These are phyloP conservation scores for Lachnellula arida DNA, from an alignment of 2,329 filamentous ascomycete genomes.

Conservation along the genomic window DNA sequence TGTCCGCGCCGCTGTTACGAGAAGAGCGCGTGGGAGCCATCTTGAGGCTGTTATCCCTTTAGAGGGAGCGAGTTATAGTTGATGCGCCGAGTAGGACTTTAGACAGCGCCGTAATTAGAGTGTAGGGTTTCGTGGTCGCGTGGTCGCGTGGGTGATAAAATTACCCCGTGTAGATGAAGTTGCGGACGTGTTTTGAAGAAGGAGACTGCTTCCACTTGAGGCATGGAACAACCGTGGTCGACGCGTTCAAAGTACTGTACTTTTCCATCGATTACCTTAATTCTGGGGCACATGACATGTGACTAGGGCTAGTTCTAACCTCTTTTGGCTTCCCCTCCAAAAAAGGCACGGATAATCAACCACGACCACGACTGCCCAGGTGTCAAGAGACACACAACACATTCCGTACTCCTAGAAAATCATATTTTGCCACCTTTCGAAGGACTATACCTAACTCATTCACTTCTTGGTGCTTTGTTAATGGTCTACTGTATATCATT, in stretches of 20 bases:
- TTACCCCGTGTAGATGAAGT: slow-evolving; percentile 6
- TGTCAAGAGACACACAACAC: too few species aligned
- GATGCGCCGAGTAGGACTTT: slow-evolving; percentile 13
- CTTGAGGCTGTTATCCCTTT: slow-evolving; percentile 29
- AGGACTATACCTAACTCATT: neutral
- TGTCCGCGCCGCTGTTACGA: slow-evolving; percentile 43
- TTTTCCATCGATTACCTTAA: too few species aligned
- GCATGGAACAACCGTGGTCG: too few species aligned
- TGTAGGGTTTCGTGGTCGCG: slow-evolving; percentile 3
- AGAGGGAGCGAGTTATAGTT: slow-evolving; percentile 15
- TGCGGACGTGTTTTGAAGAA: slow-evolving; percentile 10
- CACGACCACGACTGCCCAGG: too few species aligned
- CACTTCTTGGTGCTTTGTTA: neutral
- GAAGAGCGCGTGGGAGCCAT: slow-evolving; percentile 53
- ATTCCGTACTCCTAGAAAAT: too few species aligned
- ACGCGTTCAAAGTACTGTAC: too few species aligned
- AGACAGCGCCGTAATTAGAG: neutral
- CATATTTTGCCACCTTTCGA: neutral
- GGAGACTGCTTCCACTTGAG: neutral
- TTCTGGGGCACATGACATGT: too few species aligned
- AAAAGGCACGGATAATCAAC: neutral
- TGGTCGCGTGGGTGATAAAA: slow-evolving; percentile 18
- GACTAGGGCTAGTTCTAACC: too few species aligned
- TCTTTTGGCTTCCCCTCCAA: neutral
- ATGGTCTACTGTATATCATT: neutral